Conservation (phyloP, 148 eudicot species). For the Cornus controversa region DNA sequence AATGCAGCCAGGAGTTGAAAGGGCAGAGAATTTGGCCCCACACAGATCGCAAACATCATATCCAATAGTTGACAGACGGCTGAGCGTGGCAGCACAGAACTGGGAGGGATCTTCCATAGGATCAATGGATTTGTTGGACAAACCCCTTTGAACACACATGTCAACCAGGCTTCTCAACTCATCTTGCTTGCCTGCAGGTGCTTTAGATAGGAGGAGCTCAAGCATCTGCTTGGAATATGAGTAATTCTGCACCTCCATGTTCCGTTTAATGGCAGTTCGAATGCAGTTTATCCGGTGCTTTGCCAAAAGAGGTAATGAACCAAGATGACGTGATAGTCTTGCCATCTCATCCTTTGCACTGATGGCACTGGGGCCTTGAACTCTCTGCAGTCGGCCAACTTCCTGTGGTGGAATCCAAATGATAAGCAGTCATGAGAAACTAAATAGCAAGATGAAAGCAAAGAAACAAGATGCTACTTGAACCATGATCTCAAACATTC, state of each 20-base stretch:
- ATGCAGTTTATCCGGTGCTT: conserved; percentile 93
- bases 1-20: conserved; percentile 85
- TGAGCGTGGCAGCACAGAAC: conserved; percentile 94
- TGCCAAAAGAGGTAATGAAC: conserved; percentile 91
- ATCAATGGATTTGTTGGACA: conserved; percentile 85
- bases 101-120: conserved; percentile 97
- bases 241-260: conserved; percentile 93
- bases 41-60: conserved; percentile 96
- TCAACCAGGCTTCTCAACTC: conserved; percentile 90
- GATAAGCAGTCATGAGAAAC: background rate
- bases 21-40: conserved; percentile 91
- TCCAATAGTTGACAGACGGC: conserved; percentile 95
- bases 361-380: conserved; percentile 81
- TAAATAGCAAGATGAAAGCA: background rate
- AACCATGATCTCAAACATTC: background rate
- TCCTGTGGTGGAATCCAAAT: conserved; percentile 47
- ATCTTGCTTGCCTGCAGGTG: conserved; percentile 90
- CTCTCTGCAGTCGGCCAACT: conserved; percentile 87
- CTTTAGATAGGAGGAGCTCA: conserved; percentile 83
- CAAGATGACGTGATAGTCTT: conserved; percentile 84
- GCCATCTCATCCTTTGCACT: conserved; percentile 99
- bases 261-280: conserved; percentile 90
- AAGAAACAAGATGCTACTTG: background rate
- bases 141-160: conserved; percentile 82
- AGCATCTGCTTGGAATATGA: conserved; percentile 94